These are phyloP conservation scores for Zea mays DNA, from an alignment of 176 grass and related monocot species.

Conservation along the genomic window Zm-B73-REFERENCE-NAM-5.0 NC_050098.1:98256001-98256500, in stretches of 20 bases:
- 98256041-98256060: slow-evolving; percentile 67
- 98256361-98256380: slow-evolving; percentile 68
- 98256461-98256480: background rate
- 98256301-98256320: slow-evolving; percentile 73
- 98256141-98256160: slow-evolving; percentile 94
- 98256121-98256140: slow-evolving; percentile 76
- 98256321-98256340: slow-evolving; percentile 76
- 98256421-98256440: slow-evolving; percentile 22
- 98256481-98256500: background rate
- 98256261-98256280: slow-evolving; percentile 82
- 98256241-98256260: slow-evolving; percentile 79
- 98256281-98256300: slow-evolving; percentile 58
- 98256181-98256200: slow-evolving; percentile 65
- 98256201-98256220: slow-evolving; percentile 84
- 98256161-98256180: slow-evolving; percentile 54
- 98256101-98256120: slow-evolving; percentile 72
- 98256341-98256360: slow-evolving; percentile 64
- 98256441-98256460: background rate
- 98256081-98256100: slow-evolving; percentile 69
- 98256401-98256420: slow-evolving; percentile 29
- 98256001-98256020: slow-evolving; percentile 1
- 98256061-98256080: slow-evolving; percentile 68
- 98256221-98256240: slow-evolving; percentile 79
- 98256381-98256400: slow-evolving; percentile 73
- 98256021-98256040: slow-evolving; percentile 46